Percentiles rank a stretch among this genome's conserved stretches.
phyloP scores from a whole-genome alignment of 1,284 basidiomycete genomes.

The Trichosporon sp. region DNA sequence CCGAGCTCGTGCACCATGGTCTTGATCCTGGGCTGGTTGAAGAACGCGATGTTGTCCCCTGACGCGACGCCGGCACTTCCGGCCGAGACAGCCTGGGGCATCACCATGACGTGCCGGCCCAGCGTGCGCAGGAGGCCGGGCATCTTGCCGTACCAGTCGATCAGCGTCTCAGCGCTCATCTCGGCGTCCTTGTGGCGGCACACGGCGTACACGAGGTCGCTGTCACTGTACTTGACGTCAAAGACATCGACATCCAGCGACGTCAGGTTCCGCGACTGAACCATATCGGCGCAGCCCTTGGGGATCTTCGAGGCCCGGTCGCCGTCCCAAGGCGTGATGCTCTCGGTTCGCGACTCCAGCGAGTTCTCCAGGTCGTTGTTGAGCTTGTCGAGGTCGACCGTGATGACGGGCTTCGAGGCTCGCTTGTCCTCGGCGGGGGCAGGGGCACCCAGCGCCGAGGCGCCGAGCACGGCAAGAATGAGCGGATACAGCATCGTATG shows the following conservation, averaged over 20 bases:
- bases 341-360: no score
- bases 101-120: neutral
- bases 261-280: neutral
- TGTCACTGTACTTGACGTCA: neutral
- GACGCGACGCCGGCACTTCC: neutral
- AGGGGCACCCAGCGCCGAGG: no score
- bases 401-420: no score
- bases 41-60: neutral
- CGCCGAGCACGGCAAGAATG: no score
- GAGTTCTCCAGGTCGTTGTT: no score
- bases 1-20: neutral
- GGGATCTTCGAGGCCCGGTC: neutral
- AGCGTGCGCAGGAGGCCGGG: neutral
- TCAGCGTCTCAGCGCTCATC: neutral
- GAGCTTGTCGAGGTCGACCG: no score
- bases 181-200: neutral
- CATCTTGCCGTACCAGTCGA: neutral
- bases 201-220: neutral
- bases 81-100: no score
- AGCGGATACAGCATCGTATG: no score
- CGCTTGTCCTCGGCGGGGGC: no score
- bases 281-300: neutral
- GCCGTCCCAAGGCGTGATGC: no score
- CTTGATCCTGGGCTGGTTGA: neutral
- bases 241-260: neutral